phyloP scores from a whole-genome alignment of 2,329 filamentous ascomycete genomes.

The Exophiala sideris region DNA sequence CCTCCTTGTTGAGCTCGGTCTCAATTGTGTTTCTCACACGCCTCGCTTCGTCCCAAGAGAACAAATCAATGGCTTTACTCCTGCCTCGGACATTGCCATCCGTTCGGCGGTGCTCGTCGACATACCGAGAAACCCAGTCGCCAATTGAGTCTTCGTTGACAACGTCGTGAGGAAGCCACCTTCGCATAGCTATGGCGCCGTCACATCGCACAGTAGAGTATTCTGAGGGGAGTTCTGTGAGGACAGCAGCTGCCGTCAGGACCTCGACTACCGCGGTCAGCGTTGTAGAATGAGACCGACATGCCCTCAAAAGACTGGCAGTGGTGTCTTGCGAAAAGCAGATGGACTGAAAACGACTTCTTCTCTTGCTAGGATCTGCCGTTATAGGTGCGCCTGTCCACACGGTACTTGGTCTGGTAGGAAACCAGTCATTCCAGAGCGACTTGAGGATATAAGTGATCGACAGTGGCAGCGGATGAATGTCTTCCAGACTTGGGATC shows the following conservation, averaged over 20 bases:
- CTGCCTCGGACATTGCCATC: too few relatives aligned
- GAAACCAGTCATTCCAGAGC: constrained; percentile 1
- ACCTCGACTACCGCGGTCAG: constrained; percentile 34
- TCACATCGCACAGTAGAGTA: background rate
- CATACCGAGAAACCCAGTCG: background rate
- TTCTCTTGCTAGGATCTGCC: background rate
- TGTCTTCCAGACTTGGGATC: constrained; percentile 14
- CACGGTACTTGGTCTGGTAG: background rate
- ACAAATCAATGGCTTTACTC: background rate
- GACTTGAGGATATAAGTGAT: constrained; percentile 33
- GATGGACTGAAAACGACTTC: background rate
- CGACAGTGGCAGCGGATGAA: constrained; percentile 40
- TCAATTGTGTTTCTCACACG: background rate
- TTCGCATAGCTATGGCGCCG: background rate
- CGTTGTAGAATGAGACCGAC: constrained; percentile 21
- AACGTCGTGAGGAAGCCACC: constrained; percentile 1
- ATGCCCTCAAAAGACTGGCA: background rate
- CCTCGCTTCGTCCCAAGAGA: constrained; percentile 5
- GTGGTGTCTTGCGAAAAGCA: constrained; percentile 2
- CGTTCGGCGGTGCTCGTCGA: too few relatives aligned
- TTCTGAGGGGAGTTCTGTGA: background rate
- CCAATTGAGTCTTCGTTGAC: background rate
- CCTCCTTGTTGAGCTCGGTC: background rate
- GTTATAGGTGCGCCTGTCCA: background rate
- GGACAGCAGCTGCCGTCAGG: constrained; percentile 29